phyloP scores from a whole-genome alignment of 768 basidiomycete species.

The Rhizopogon roseolus region DNA sequence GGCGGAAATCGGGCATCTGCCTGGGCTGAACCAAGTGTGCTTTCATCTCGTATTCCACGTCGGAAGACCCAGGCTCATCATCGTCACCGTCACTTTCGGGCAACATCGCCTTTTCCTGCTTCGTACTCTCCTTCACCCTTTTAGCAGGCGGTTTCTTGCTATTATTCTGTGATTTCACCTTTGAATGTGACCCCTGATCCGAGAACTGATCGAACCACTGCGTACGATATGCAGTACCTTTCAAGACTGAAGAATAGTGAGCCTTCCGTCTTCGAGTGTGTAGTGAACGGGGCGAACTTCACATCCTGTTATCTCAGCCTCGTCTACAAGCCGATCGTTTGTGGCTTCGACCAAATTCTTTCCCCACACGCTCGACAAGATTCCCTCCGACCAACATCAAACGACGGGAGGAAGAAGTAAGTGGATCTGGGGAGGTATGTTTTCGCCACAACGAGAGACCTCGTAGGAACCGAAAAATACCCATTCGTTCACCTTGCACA shows the following conservation, averaged over 20 bases:
- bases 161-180: constrained; percentile 1
- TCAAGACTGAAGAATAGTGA: constrained; percentile 13
- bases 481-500: constrained; percentile 5
- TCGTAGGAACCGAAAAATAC: constrained; percentile 7
- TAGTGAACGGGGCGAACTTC: not conserved
- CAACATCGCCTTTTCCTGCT: not conserved
- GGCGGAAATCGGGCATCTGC: not conserved
- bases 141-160: not conserved
- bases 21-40: not conserved
- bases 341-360: not conserved
- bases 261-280: constrained; percentile 11
- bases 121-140: not conserved
- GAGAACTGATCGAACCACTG: constrained; percentile 14
- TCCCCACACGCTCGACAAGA: not conserved
- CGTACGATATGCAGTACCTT: constrained; percentile 16
- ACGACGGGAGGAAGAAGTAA: constrained; percentile 6
- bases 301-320: not conserved
- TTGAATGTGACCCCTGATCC: constrained; percentile 10
- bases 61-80: constrained; percentile 11
- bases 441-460: constrained; percentile 8
- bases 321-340: not conserved
- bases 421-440: constrained; percentile 6
- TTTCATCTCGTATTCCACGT: not conserved
- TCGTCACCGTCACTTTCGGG: constrained; percentile 7
- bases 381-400: constrained; percentile 6